A percentile compares a stretch with the other conserved stretches of the same genome.
Conservation (phyloP, 2,329 filamentous ascomycete genomes). For the Stenocarpella maydis region DNA sequence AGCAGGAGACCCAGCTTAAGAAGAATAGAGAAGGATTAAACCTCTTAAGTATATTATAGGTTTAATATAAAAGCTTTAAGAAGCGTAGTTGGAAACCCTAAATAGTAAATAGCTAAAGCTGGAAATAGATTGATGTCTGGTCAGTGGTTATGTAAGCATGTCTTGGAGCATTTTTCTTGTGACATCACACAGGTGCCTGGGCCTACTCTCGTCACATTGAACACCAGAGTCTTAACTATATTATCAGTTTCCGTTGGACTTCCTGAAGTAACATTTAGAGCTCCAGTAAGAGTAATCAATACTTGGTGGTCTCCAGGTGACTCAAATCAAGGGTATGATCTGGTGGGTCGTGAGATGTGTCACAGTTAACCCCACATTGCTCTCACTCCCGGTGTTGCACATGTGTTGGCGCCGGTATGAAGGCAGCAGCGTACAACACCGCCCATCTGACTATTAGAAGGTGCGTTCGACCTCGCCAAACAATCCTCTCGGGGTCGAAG, state of each 20-base stretch:
- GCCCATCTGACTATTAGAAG: not conserved
- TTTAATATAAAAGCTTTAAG: no score
- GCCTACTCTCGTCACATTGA: not conserved
- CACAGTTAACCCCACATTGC: conserved; percentile 7
- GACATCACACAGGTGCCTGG: not conserved
- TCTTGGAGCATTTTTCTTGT: not conserved
- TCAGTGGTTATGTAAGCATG: not conserved
- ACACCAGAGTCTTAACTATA: not conserved
- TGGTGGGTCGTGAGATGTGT: not conserved
- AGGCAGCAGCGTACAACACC: conserved; percentile 19
- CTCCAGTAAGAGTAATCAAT: not conserved
- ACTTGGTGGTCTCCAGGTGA: not conserved
- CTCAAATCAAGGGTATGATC: not conserved
- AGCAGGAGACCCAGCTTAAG: no score
- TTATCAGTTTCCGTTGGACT: not conserved
- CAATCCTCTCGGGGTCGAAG: not conserved
- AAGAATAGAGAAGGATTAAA: no score
- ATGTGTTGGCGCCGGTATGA: conserved; percentile 7
- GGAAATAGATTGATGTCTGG: no score
- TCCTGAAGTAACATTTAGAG: no score
- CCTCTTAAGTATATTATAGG: no score
- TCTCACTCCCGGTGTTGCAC: not conserved
- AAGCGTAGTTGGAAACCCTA: no score
- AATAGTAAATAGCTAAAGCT: no score
- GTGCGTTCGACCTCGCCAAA: not conserved